Base-by-base conservation (phyloP, 2,329 filamentous ascomycete genomes). In the Macrophomina phaseolina region DNA sequence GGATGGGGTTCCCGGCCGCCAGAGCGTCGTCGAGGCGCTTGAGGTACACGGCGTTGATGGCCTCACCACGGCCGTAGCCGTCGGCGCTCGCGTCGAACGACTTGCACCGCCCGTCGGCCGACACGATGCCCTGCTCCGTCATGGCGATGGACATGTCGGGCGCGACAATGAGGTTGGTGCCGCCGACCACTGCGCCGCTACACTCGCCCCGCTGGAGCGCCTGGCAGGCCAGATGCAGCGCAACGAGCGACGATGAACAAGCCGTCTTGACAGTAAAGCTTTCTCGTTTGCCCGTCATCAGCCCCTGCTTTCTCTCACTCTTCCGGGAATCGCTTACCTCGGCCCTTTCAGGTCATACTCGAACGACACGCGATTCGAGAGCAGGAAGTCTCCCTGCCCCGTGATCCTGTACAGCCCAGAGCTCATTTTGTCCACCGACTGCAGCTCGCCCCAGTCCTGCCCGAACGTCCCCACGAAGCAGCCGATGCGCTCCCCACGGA, bases 1-100 rank as follows among this genome's bases (percentile, higher is more conserved):
- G 75, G 36, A 85, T 80, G 0, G 81, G 79, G 0, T 90, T 77
- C 2, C 81, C 82, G 76, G 90, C 90, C 30, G 68, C 73, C 8
- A 86, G n/a, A 28, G 55, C 55, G 0, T 16, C 32, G n/a, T 80
- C 77, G 0, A 90, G 77, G 1, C 81, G 82, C 76, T 90, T 90
- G 14, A 90, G 73, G 14, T 90, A 73, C 2, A 90, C 70, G 14
- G 86, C 81, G 0, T 82, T 86, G 34, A 86, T 80, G 0, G 88
- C 89, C 71, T 91, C 89, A 1, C 87, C 89, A 38, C 88, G 81
- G 0, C 84, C 87, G 71, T 90, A 91, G 1, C 89, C 89, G 67
- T 86, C 85, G n/a, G 86, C 89, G 3, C 81, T 80, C 14, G 79
- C 73, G 70, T 89, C 88, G 67, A 77, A 80, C 48, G 74, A 76